Evolutionary conservation across 148 eudicot species (phyloP).

Genomic region (Cornus controversa): DNA sequence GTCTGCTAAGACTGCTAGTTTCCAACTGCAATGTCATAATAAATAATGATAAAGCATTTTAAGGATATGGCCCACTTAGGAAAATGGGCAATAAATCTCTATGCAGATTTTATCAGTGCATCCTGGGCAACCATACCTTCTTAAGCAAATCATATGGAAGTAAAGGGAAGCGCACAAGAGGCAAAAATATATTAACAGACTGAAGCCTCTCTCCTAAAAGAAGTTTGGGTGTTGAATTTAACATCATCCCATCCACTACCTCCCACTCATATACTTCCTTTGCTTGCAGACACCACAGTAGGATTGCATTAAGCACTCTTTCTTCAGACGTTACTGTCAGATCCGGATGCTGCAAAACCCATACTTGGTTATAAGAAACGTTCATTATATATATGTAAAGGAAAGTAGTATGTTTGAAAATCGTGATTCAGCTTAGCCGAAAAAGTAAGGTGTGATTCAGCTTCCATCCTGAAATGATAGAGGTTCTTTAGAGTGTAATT

Average conservation of each 20-base stretch:
- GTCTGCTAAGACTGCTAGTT: conserved; percentile 52
- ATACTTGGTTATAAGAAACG: conserved; percentile 16
- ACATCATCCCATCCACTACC: conserved; percentile 53
- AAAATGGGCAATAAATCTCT: neutral
- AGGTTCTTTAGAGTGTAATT: neutral
- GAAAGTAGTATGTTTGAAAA: neutral
- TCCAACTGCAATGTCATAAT: conserved; percentile 55
- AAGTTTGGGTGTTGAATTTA: conserved; percentile 47
- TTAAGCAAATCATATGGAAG: conserved; percentile 61
- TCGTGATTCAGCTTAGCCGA: too few relatives aligned
- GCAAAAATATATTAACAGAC: conserved; percentile 47
- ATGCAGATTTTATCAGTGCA: neutral
- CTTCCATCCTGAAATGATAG: neutral
- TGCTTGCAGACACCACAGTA: conserved; percentile 72
- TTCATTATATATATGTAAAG: neutral
- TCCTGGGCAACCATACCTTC: conserved; percentile 47
- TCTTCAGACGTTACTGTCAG: conserved; percentile 94
- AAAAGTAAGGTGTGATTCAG: too few relatives aligned
- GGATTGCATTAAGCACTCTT: conserved; percentile 79
- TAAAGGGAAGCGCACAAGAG: conserved; percentile 73
- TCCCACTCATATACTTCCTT: conserved; percentile 69
- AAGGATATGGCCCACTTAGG: neutral
- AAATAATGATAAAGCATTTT: neutral
- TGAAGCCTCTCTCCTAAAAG: conserved; percentile 74
- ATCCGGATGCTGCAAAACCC: conserved; percentile 86